Base-by-base conservation (phyloP, 2,329 filamentous ascomycete species). In the Hypoxylon sp. region DNA sequence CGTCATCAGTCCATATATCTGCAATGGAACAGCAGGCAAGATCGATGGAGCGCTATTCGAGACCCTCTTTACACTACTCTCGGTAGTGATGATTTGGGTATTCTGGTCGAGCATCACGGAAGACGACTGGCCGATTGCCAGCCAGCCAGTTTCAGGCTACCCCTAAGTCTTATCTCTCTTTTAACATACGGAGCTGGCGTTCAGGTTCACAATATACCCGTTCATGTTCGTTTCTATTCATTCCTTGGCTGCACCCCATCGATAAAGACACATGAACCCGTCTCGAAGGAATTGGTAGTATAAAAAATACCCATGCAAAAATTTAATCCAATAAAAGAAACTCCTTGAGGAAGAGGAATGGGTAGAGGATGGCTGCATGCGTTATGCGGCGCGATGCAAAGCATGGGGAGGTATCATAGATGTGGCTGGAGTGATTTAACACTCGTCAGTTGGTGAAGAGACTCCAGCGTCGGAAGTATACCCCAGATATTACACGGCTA, bases 91-190 rank as follows among this genome's bases (percentile, higher is more conserved):
- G 79, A 81, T 97, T 68, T 99, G 95, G 94, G 79, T 92, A 59
- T 99, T 99, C 83, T 99, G 95, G 95, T 97, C 93, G 48, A 97
- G 93, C 80, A 99, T 99, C 73, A 99, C 95, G 15, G 95, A 99
- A 79, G 95, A 99, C 74, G 94, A 97, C 81, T 99, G 95, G 95
- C 93, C 94, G 17, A 85, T 85, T 32, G 78, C 77, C 8, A 76
- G 77, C 57, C 75, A 78, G 53, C 66, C 72, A 19, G 53, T 26
- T 26, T 26, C 71, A 15, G 70, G 71, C 59, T 85, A 85, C 68
- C 78, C 80, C 54, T 74, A 67, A 57, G 61, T 59, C 19, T 62
- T 56, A 37, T 67, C 59, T 56, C 56, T 71, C 53, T 67, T 73
- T 71, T 71, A 53, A 67, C 65, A 10, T 56, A 71, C 62, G 74